Percentiles rank a stretch among this genome's conserved stretches.
Conservation (phyloP, 2,329 filamentous ascomycete species). For the Neoarthrinium moseri region DNA sequence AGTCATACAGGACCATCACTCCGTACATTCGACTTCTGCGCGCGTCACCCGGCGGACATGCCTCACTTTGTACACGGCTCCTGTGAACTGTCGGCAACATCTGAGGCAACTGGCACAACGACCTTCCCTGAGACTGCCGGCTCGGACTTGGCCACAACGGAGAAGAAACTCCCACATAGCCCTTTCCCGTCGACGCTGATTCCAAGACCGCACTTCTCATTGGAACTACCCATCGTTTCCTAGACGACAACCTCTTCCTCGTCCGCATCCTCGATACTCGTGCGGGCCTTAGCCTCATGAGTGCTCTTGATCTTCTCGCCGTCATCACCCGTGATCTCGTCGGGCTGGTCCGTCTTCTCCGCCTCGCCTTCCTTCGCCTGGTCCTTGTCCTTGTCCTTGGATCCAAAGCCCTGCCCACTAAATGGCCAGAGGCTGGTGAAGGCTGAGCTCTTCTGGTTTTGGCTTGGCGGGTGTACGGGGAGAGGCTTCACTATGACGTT, state of each 20-base stretch:
- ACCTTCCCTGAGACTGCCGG: not conserved
- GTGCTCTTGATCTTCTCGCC: constrained; percentile 42
- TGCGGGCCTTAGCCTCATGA: constrained; percentile 52
- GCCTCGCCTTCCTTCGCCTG: constrained; percentile 27
- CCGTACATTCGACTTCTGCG: not conserved
- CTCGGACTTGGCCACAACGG: constrained; percentile 9
- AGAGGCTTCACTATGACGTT: constrained; percentile 53
- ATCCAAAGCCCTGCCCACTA: constrained; percentile 37
- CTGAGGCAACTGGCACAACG: not conserved
- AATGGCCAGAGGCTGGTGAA: constrained; percentile 61
- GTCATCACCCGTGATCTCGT: constrained; percentile 36
- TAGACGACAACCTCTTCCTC: constrained; percentile 38
- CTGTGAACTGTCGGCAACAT: too few relatives aligned
- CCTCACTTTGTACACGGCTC: too few relatives aligned
- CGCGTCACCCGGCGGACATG: not conserved
- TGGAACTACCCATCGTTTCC: constrained; percentile 14
- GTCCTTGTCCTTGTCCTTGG: constrained; percentile 31
- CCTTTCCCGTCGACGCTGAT: not conserved
- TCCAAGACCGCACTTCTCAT: not conserved
- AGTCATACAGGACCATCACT: not conserved
- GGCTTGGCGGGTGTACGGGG: constrained; percentile 48
- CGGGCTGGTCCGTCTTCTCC: constrained; percentile 23
- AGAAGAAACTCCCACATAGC: not conserved
- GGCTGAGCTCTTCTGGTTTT: constrained; percentile 31
- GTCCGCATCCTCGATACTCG: constrained; percentile 60